Percentiles rank a stretch among this genome's conserved stretches.
phyloP scores from a whole-genome alignment of 116 monocot species.

The Papilionanthe hybrid region DNA sequence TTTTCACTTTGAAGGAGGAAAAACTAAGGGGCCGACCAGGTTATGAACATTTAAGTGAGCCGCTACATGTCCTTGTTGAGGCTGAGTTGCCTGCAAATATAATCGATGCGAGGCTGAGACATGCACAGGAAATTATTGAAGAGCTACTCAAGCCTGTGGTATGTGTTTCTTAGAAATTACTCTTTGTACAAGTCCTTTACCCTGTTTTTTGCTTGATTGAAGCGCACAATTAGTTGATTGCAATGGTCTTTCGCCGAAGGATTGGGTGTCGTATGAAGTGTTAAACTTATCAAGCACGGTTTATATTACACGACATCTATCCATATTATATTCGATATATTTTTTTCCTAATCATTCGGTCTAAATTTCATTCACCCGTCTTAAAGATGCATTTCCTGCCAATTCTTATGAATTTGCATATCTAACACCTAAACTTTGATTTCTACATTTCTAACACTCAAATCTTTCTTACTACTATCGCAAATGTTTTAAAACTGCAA shows the following conservation, averaged over 20 bases:
- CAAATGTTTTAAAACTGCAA: too few species aligned
- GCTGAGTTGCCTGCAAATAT: constrained; percentile 86
- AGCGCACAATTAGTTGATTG: background rate
- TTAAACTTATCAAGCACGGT: background rate
- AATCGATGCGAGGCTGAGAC: constrained; percentile 75
- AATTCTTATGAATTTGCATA: too few species aligned
- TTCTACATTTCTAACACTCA: too few species aligned
- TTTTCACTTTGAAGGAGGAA: constrained; percentile 60
- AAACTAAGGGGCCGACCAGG: constrained; percentile 87
- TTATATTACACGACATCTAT: too few species aligned
- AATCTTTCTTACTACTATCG: too few species aligned
- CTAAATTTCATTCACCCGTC: too few species aligned
- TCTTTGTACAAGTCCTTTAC: background rate
- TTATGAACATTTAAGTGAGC: constrained; percentile 91
- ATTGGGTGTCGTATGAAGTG: too few species aligned
- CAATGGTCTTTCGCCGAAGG: too few species aligned
- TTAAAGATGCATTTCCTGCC: too few species aligned
- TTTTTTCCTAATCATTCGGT: too few species aligned
- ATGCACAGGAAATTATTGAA: constrained; percentile 92
- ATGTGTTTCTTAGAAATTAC: constrained; percentile 11
- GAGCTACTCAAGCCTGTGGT: constrained; percentile 96
- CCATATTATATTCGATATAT: too few species aligned
- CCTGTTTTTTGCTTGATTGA: background rate
- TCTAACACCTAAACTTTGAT: too few species aligned
- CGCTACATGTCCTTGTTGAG: constrained; percentile 82